Percentiles rank a stretch among this genome's conserved stretches.
Evolutionary conservation across 257 asterid species (phyloP).

Genomic region (Solanum neorickii): DNA sequence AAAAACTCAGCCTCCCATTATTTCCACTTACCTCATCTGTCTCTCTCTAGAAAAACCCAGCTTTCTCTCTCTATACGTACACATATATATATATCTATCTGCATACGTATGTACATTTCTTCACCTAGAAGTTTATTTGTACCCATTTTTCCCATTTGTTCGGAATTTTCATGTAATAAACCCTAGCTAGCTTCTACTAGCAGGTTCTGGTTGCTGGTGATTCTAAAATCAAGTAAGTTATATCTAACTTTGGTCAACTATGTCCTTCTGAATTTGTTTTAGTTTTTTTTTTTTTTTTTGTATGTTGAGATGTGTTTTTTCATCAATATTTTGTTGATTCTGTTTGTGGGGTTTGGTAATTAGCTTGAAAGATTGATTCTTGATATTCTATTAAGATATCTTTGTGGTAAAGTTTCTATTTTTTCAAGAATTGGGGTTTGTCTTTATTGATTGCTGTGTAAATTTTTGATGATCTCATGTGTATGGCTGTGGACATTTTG

Average conservation of each 20-base stretch:
- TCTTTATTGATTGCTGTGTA: not conserved
- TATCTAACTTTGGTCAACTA: not conserved
- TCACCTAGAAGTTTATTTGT: conserved; percentile 7
- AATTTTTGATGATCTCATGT: not conserved
- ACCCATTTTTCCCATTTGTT: not conserved
- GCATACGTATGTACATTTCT: not conserved
- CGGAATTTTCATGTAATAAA: not conserved
- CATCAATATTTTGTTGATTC: not conserved
- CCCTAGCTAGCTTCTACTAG: not conserved
- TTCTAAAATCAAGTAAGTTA: not conserved
- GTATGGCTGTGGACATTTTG: not conserved
- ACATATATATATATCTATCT: not conserved
- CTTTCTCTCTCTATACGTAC: not conserved
- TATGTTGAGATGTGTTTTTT: not conserved
- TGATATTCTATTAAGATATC: not conserved
- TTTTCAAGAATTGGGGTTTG: not conserved
- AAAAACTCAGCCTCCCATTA: not conserved
- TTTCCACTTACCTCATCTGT: not conserved
- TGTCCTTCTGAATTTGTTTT: not conserved
- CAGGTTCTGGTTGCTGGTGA: conserved; percentile 2
- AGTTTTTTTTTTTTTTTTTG: not conserved
- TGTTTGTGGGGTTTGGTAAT: not conserved
- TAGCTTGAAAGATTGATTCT: not conserved
- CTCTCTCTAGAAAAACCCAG: not conserved
- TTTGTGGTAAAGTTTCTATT: not conserved